Evolutionary conservation across 441 rosid genomes (phyloP).

Genomic region (Erysimum pusillum): DNA sequence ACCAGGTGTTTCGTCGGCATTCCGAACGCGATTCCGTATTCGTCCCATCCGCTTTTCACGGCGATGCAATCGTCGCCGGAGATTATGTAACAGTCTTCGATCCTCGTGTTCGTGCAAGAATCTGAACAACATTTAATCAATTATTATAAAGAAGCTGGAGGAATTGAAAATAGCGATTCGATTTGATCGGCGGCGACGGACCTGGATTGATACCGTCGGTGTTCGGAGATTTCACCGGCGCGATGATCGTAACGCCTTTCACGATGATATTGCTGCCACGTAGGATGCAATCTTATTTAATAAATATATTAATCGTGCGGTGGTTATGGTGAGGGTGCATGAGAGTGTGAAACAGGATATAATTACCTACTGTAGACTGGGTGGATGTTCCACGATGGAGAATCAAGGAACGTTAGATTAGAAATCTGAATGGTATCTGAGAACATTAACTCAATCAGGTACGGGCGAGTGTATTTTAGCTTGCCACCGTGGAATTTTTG

Average conservation of each 20-base stretch:
- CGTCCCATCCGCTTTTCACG: constrained; percentile 80
- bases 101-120: constrained; percentile 71
- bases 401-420: constrained; percentile 66
- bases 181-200: constrained; percentile 27
- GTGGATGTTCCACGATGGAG: constrained; percentile 80
- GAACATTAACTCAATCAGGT: constrained; percentile 70
- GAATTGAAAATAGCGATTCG: background rate
- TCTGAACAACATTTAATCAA: constrained; percentile 47
- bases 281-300: constrained; percentile 15
- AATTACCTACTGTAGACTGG: constrained; percentile 75
- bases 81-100: constrained; percentile 75
- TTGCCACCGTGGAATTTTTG: constrained; percentile 69
- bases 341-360: background rate
- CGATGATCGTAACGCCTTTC: constrained; percentile 70
- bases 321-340: constrained; percentile 8
- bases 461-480: constrained; percentile 73
- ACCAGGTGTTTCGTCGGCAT: constrained; percentile 64
- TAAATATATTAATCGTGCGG: constrained; percentile 1
- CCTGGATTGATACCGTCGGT: constrained; percentile 86
- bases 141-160: background rate
- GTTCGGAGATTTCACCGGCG: constrained; percentile 74
- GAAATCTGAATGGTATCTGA: constrained; percentile 66
- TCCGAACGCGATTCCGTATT: constrained; percentile 70
- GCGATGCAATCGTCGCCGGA: constrained; percentile 81
- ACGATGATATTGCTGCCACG: constrained; percentile 61